Base-by-base conservation (phyloP, 192 early-diverging fungal species). In the Piromyces finnis region DNA sequence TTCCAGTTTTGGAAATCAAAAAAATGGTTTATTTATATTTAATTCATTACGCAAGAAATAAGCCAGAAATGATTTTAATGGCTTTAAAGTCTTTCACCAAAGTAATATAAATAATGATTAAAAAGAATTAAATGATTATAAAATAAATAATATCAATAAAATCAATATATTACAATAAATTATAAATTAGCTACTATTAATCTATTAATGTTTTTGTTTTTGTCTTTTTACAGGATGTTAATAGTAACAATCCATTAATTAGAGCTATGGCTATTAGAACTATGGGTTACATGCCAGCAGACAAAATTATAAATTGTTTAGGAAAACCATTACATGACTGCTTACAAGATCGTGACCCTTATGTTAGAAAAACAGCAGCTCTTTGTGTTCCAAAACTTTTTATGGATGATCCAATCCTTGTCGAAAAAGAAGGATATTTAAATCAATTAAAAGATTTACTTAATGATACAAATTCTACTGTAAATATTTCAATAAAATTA, bases 211-310 rank as follows among this genome's bases (percentile, higher is more conserved):
- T n/a, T n/a, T n/a, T n/a, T n/a, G n/a, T 29, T 83, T 35, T 39
- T 80, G 22, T 83, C 22, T 39, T 77, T 78, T 29, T 87, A 51
- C 78, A 95, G 94, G 97, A 99, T 84, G 92, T 92, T 15, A 90
- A 91, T 79, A 96, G 98, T 85, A 87, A 91, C 14, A 99, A 99
- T 82, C 97, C 98, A 3, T 87, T 99, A 78, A 94, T 98, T 82
- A 88, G 98, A 41, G 97, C 96, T 18, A 87, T 97, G 81, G 94
- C 98, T 16, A 97, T 99, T 79, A 89, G 98, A 77, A 99, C 96
- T 16, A 97, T 99, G 96, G 93, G 96, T 5, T 98, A 97, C 83
- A 92, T 99, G 81, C 92, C 94, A 79, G 95, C 96, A 1, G 95
- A 98, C 30, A 93, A 94, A 79, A 94, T 98, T 77, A 87, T 96